Percentiles rank a stretch among this genome's conserved stretches.
These are phyloP conservation scores for Inga oerstediana DNA, from an alignment of 306 rosid species.

Conservation along the genomic window DNA sequence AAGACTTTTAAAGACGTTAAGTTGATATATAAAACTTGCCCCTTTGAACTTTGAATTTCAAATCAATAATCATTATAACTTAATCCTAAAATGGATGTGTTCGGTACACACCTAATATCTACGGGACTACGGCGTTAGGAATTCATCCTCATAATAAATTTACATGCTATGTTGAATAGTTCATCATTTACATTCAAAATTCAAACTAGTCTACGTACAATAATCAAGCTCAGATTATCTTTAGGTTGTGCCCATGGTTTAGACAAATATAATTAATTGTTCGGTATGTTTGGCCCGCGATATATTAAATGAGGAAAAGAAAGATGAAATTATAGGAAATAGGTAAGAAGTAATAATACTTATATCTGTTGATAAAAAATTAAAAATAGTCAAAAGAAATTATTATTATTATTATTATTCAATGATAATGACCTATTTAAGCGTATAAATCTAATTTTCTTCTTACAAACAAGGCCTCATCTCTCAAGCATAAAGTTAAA, in stretches of 20 bases:
- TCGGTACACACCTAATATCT: slow-evolving; percentile 44
- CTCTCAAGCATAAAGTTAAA: not conserved
- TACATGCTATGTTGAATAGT: not conserved
- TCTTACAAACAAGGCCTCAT: not conserved
- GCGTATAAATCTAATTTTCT: not conserved
- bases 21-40: slow-evolving; percentile 29
- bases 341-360: not conserved
- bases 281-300: not conserved
- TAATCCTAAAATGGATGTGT: slow-evolving; percentile 28
- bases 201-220: slow-evolving; percentile 14
- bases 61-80: slow-evolving; percentile 9
- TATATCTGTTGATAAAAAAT: not conserved
- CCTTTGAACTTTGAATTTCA: slow-evolving; percentile 6
- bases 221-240: not conserved
- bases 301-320: not conserved
- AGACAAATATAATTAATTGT: not conserved
- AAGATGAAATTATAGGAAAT: not conserved
- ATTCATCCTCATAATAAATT: not conserved
- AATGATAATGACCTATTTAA: not conserved
- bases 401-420: not conserved
- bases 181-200: not conserved
- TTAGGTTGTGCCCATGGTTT: not conserved
- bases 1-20: slow-evolving; percentile 15
- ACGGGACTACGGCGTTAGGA: slow-evolving; percentile 18
- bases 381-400: not conserved